Evolutionary conservation across 352 stramenopile genomes (phyloP).

Genomic region (Globisporangium barbulae): DNA sequence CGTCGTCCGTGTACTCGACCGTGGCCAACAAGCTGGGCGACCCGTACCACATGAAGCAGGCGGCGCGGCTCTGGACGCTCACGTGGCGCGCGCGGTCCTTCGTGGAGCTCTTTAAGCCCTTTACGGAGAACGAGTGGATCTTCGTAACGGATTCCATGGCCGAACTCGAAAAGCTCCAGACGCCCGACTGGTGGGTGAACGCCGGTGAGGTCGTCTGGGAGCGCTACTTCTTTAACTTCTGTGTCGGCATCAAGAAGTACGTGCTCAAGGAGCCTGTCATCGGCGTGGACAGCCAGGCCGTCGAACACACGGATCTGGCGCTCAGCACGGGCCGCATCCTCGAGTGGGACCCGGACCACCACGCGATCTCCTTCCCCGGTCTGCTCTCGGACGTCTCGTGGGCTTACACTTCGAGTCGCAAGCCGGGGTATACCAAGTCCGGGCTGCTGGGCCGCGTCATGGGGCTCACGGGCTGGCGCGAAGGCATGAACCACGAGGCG

Average conservation of each 20-base stretch:
- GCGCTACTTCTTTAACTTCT: constrained; percentile 85
- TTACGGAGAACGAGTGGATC: constrained; percentile 86
- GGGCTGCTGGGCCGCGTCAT: constrained; percentile 81
- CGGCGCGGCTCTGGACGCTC: constrained; percentile 64
- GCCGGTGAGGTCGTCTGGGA: constrained; percentile 78
- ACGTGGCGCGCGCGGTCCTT: constrained; percentile 73
- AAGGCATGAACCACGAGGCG: constrained; percentile 84
- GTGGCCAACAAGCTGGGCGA: constrained; percentile 64
- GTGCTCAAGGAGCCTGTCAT: constrained; percentile 84
- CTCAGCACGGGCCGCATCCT: constrained; percentile 79
- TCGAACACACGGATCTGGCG: constrained; percentile 79
- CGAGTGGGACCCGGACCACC: constrained; percentile 86
- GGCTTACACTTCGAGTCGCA: constrained; percentile 87
- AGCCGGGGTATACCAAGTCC: constrained; percentile 84
- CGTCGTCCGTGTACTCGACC: constrained; percentile 79
- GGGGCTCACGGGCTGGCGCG: constrained; percentile 82
- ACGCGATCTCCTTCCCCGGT: constrained; percentile 84
- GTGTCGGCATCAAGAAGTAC: constrained; percentile 77
- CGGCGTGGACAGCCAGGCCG: constrained; percentile 73
- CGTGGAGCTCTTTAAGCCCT: constrained; percentile 83
- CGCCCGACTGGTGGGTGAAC: constrained; percentile 50
- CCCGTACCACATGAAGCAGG: constrained; percentile 61
- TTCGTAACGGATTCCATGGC: constrained; percentile 57
- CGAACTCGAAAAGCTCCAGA: constrained; percentile 26
- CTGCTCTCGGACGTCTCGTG: constrained; percentile 85